Base-by-base conservation (phyloP, 768 basidiomycete genomes). In the Strobilomyces confusus region DNA sequence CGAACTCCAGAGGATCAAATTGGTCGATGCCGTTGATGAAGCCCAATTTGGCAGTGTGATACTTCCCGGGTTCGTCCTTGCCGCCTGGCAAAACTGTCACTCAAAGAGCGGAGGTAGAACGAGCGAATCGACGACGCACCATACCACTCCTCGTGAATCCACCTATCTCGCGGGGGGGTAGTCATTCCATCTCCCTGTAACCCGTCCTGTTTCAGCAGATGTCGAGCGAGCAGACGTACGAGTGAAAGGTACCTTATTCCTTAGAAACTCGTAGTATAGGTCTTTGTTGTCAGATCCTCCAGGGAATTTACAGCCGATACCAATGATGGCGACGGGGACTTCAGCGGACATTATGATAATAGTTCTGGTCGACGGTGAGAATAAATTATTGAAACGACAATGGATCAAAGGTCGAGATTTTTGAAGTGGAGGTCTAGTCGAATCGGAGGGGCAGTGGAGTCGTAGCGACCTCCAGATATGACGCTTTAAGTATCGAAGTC, bases 1-100 rank as follows among this genome's bases (percentile, higher is more conserved):
- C 70, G 25, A 71, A 71, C 44, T 71, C 70, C 17, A 71, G 56
- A 34, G 60, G 56, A 25, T 72, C 70, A 41, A 71, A 72, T 52
- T 69, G 58, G 47, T 72, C 69, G 14, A 71, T 59, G 14, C 61
- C 64, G 29, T 56, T 61, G 40, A 71, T 58, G 37, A 71, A 72
- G n/a, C 67, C 65, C 22, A 60, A 54, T 41, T 65, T 68, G 14
- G 63, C 60, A 26, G 56, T 61, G 38, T 64, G 63, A 38, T 68
- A 69, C 44, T 62, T 69, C 44, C 68, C 68, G 0, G 67, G 68
- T 46, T 69, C 65, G 38, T 69, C 65, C 54, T 69, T 66, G 19
- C 60, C 58, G 32, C 67, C 66, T 69, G 36, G 11, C 22, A 3
- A 43, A n/a, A 20, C 14, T 3, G 22, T 55, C 25, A 48, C 13